Percentiles rank a stretch among this genome's conserved stretches.
These are phyloP conservation scores for Piper longum DNA, from an alignment of 164 flowering plant genomes.

Conservation along the genomic window DNA sequence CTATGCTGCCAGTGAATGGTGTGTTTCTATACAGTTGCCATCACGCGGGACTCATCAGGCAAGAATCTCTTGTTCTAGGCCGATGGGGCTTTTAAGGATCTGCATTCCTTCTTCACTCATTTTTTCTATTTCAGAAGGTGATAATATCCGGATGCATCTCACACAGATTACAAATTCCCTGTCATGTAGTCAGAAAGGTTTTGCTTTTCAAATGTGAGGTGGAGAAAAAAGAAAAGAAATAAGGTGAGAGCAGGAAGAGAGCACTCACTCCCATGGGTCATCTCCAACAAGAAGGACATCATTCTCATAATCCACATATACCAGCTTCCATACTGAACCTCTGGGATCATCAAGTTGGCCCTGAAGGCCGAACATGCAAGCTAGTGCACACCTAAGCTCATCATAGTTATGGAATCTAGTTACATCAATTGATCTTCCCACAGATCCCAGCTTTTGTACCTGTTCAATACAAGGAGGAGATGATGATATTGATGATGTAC, in stretches of 20 bases:
- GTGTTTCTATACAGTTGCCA: neutral
- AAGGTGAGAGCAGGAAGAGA: neutral
- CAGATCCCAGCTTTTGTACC: conserved; percentile 97
- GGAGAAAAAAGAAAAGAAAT: neutral
- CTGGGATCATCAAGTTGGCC: conserved; percentile 64
- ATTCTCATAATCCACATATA: conserved; percentile 87
- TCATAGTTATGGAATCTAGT: conserved; percentile 61
- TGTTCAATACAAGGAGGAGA: conserved; percentile 13
- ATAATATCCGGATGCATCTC: conserved; percentile 80
- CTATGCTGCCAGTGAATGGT: neutral
- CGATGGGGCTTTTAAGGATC: conserved; percentile 37
- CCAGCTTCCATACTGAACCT: conserved; percentile 81
- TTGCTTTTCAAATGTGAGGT: neutral
- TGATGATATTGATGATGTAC: neutral
- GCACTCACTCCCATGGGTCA: conserved; percentile 99
- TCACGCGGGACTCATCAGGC: neutral
- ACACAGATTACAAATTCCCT: conserved; percentile 96
- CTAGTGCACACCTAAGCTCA: conserved; percentile 69
- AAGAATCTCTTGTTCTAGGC: conserved; percentile 18
- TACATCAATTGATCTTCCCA: conserved; percentile 95
- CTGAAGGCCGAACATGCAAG: conserved; percentile 83
- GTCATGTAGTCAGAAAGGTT: conserved; percentile 6
- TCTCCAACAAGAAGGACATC: conserved; percentile 98
- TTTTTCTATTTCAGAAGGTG: conserved; percentile 94
- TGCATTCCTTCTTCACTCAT: conserved; percentile 95